A percentile compares a stretch with the other conserved stretches of the same genome.
Conservation (phyloP, 2,329 filamentous ascomycete genomes). For the Beauveria sp. region DNA sequence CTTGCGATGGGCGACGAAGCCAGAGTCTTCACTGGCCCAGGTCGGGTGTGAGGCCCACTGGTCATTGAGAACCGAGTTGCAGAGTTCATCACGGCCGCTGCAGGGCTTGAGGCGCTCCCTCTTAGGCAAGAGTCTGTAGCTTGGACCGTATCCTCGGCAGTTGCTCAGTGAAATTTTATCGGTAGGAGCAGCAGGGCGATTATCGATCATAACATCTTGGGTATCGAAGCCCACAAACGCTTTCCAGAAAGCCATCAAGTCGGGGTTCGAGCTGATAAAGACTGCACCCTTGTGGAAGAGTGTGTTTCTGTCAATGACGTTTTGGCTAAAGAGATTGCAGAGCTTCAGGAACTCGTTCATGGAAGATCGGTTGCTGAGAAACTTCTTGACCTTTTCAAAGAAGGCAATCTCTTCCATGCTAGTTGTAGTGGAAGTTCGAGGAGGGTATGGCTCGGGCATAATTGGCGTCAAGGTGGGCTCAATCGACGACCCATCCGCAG, state of each 20-base stretch:
- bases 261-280: constrained; percentile 82
- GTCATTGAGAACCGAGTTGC: constrained; percentile 87
- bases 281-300: constrained; percentile 73
- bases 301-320: constrained; percentile 79
- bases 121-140: constrained; percentile 87
- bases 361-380: constrained; percentile 81
- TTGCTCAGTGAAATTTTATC: constrained; percentile 90
- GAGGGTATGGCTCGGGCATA: constrained; percentile 78
- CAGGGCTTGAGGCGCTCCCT: constrained; percentile 85
- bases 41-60: constrained; percentile 98
- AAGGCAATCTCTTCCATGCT: constrained; percentile 82
- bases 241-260: constrained; percentile 86
- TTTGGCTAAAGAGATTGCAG: constrained; percentile 89
- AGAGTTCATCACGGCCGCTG: constrained; percentile 90
- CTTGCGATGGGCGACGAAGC: constrained; percentile 95
- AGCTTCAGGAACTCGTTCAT: constrained; percentile 97
- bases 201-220: constrained; percentile 70
- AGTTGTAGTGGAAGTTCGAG: constrained; percentile 64
- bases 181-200: constrained; percentile 64
- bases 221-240: constrained; percentile 72
- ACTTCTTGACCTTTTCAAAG: constrained; percentile 96
- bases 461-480: constrained; percentile 85
- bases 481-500: constrained; percentile 53
- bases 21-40: constrained; percentile 96
- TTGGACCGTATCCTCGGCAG: constrained; percentile 90